Conservation (phyloP, 1,139 yeast species). For the Lodderomyces orthopsilosis region DNA sequence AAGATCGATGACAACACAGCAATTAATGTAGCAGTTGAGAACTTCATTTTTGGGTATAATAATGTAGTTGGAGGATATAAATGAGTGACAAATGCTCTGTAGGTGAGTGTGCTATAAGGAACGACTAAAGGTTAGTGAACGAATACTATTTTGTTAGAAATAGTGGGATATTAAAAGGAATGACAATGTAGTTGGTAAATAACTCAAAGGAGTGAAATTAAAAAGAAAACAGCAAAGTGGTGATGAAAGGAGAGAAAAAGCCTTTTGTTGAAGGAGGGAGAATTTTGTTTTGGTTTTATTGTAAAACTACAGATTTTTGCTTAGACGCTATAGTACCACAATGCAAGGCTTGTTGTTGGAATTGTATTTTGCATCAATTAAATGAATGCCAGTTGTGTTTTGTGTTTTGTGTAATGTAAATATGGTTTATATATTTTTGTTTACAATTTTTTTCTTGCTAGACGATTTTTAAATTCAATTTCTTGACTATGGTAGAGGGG, state of each 20-base stretch:
- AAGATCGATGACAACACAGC: conserved; percentile 12
- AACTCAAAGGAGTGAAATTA: conserved; percentile 1
- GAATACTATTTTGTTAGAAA: background rate
- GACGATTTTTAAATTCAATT: background rate
- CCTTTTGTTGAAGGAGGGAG: background rate
- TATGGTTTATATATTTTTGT: no score
- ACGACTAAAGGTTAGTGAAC: conserved; percentile 4
- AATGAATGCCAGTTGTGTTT: background rate
- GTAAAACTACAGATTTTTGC: background rate
- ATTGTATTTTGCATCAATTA: background rate
- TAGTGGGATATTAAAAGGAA: background rate
- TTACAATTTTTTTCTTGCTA: background rate
- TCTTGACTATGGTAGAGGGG: background rate
- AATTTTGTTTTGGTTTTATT: conserved; percentile 2
- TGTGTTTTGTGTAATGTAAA: background rate
- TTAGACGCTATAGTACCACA: no score
- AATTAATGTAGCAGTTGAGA: conserved; percentile 14
- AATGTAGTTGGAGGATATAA: background rate
- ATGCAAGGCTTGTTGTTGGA: background rate
- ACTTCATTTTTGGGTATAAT: conserved; percentile 12
- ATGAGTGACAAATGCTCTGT: background rate
- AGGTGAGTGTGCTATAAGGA: conserved; percentile 4
- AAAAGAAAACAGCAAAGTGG: background rate
- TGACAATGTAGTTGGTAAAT: background rate
- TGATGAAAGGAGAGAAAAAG: background rate